Base-by-base conservation (phyloP, 768 basidiomycete genomes). In the Tephrocybe sp. region DNA sequence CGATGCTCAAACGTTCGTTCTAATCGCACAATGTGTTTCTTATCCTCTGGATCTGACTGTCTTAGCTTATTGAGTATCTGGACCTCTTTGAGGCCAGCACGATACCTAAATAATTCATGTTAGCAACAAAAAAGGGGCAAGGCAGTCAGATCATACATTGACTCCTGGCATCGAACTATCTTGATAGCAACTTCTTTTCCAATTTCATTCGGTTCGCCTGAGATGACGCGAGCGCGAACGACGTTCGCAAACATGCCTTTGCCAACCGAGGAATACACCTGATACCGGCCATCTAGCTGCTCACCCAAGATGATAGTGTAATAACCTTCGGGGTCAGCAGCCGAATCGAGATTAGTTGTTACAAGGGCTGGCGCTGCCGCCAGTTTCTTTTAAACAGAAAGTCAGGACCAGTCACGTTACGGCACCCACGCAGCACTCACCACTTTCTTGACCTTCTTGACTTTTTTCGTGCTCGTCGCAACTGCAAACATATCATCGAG, bases 161-260 rank as follows among this genome's bases (percentile, higher is more conserved):
- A 91, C 64, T 98, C 96, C 67, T 99, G 97, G 62, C 86, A 87
- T 40, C 97, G 76, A 42, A 98, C 85, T 52, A 99, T 95, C 71
- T 99, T 99, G 68, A 99, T 98, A 0, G 97, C 97, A 9, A 98
- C 94, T 66, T 99, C 96, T 60, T 70, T 69, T 0, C 73, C 73
- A 6, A 62, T 58, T 41, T 74, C 74, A 35, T 83, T 78, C 33
- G 75, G 58, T 31, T 89, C 87, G 45, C 76, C 74, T 69, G 85
- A 72, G 39, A 95, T 72, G 9, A 93, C 79, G 30, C 92, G 83
- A 8, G 95, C 96, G 40, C 90, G 82, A 22, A 98, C 93, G 44
- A 99, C 97, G 49, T 91, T 92, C 42, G 94, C 93, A 66, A 98
- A 99, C 96, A 99, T 99, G 42, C 97, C 97, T 66, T 96, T 95